phyloP scores from a whole-genome alignment of 148 eudicot genomes.

The Rhododendron mucronatum region DNA sequence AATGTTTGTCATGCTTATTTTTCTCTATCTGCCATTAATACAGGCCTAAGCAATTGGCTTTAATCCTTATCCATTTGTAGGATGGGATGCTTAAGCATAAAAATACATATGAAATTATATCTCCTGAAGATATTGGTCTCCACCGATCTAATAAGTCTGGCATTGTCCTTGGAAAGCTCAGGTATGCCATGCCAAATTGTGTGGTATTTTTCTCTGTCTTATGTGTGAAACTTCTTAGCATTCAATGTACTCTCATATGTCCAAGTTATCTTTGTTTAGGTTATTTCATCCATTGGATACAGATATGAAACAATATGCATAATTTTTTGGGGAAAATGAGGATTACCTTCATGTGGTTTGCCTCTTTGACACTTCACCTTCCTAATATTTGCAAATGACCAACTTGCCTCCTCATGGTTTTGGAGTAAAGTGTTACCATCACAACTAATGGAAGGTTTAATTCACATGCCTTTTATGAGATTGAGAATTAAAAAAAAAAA shows the following conservation, averaged over 20 bases:
- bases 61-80: conserved; percentile 28
- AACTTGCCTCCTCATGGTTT: too few relatives aligned
- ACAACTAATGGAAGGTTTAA: too few relatives aligned
- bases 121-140: conserved; percentile 98
- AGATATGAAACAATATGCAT: not conserved
- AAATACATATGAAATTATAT: conserved; percentile 84
- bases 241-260: not conserved
- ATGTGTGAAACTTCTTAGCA: not conserved
- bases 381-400: too few relatives aligned
- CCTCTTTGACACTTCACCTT: too few relatives aligned
- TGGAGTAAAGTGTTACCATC: too few relatives aligned
- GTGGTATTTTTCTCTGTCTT: not conserved
- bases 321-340: too few relatives aligned
- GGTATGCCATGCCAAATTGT: conserved; percentile 36
- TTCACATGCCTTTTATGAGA: too few relatives aligned
- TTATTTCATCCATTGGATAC: not conserved
- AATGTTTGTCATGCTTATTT: not conserved
- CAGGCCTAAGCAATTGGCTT: not conserved
- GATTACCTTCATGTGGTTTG: too few relatives aligned
- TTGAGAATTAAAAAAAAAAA: too few relatives aligned
- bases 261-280: not conserved
- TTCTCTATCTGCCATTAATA: not conserved
- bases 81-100: conserved; percentile 95
- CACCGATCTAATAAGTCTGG: conserved; percentile 78
- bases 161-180: conserved; percentile 92